Conservation (phyloP, 2,329 filamentous ascomycete species). For the Talaromyces islandicus region DNA sequence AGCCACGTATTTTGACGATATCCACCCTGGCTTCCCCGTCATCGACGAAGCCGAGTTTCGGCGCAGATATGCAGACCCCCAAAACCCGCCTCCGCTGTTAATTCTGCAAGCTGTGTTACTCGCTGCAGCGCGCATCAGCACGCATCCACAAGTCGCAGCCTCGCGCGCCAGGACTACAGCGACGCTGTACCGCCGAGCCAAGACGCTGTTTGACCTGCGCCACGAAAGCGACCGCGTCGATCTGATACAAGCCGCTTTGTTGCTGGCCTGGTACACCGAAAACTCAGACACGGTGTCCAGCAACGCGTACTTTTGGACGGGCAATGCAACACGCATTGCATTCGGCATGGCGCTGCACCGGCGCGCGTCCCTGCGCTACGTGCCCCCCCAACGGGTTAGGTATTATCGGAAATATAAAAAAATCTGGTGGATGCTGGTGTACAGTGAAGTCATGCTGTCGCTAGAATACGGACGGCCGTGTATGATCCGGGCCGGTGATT, state of each 20-base stretch:
- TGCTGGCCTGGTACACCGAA: constrained; percentile 22
- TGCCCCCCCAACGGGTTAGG: neutral
- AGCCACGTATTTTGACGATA: constrained; percentile 20
- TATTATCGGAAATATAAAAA: constrained; percentile 5
- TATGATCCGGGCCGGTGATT: neutral
- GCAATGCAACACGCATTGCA: constrained; percentile 21
- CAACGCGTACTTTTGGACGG: constrained; percentile 22
- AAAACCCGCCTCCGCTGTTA: constrained; percentile 20
- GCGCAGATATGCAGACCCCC: constrained; percentile 6
- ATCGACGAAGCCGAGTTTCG: constrained; percentile 17
- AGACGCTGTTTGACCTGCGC: constrained; percentile 20
- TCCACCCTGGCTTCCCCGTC: constrained; percentile 23
- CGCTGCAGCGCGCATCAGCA: constrained; percentile 18
- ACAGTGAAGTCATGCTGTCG: constrained; percentile 4
- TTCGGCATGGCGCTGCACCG: constrained; percentile 24
- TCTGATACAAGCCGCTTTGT: constrained; percentile 21
- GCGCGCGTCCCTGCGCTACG: neutral
- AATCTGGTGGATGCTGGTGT: constrained; percentile 5
- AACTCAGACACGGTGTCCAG: constrained; percentile 16
- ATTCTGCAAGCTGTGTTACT: constrained; percentile 23
- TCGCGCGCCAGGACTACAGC: constrained; percentile 17
- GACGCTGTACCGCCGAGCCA: constrained; percentile 20
- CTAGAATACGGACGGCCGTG: constrained; percentile 6
- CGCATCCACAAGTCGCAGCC: constrained; percentile 17
- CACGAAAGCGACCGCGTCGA: constrained; percentile 21